Conservation (phyloP, 225 moss, liverwort and hornwort genomes). For the Pseudoscleropodium purum region DNA sequence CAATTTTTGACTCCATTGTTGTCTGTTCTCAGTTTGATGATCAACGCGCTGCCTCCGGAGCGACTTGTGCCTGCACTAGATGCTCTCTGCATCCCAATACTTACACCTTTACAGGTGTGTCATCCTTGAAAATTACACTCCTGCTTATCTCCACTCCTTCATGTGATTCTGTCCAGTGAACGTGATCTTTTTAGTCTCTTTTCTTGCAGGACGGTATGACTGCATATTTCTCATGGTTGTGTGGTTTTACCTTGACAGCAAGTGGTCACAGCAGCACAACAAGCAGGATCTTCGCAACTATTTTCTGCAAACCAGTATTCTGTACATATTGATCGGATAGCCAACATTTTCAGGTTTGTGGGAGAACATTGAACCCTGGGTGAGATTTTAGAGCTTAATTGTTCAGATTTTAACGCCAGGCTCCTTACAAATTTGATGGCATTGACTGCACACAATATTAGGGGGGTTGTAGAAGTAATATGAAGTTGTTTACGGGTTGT, state of each 20-base stretch:
- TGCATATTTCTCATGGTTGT: background rate
- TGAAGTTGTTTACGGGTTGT: background rate
- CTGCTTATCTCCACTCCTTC: background rate
- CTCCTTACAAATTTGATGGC: background rate
- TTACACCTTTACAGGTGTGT: conserved; percentile 65
- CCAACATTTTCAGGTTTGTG: conserved; percentile 81
- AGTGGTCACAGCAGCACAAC: conserved; percentile 72
- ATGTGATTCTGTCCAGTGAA: background rate
- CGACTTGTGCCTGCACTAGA: conserved; percentile 69
- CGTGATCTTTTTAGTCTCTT: background rate
- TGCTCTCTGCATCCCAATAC: conserved; percentile 79
- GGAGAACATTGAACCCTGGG: background rate
- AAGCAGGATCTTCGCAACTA: conserved; percentile 60
- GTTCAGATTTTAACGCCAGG: background rate
- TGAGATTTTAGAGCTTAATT: background rate
- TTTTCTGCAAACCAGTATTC: conserved; percentile 73
- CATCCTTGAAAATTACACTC: background rate
- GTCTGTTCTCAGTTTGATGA: conserved; percentile 63
- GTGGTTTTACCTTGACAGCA: conserved; percentile 31
- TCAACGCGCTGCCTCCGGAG: conserved; percentile 71
- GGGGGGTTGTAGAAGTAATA: background rate
- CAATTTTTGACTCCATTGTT: conserved; percentile 1
- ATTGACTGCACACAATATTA: background rate
- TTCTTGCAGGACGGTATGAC: background rate
- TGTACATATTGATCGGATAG: conserved; percentile 80